Evolutionary conservation across 208 protist genomes (phyloP).

Genomic region (Lotmaria passim): DNA sequence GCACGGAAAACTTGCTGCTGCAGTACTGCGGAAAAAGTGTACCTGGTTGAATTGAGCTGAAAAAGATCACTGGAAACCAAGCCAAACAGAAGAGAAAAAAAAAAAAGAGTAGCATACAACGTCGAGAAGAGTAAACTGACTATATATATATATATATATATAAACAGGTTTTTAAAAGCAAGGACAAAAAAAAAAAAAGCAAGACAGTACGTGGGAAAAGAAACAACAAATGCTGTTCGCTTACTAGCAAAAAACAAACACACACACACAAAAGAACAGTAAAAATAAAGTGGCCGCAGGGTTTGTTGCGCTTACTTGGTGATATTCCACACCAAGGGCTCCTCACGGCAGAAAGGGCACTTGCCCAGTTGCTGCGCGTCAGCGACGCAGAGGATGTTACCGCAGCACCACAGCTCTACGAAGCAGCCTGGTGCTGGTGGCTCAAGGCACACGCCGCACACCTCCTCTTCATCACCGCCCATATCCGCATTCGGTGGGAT

Average conservation of each 20-base stretch:
- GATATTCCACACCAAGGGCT: conserved; percentile 85
- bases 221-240: too few species aligned
- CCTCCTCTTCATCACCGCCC: conserved; percentile 64
- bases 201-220: too few species aligned
- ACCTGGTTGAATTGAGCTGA: too few species aligned
- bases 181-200: background rate
- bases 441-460: conserved; percentile 89
- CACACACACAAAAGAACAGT: background rate
- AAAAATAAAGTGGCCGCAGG: background rate
- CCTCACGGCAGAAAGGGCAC: conserved; percentile 85
- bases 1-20: too few species aligned
- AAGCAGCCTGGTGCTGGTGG: conserved; percentile 50
- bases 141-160: too few species aligned
- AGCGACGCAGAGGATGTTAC: conserved; percentile 79
- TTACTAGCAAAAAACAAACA: background rate
- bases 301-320: conserved; percentile 34
- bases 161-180: conserved; percentile 25
- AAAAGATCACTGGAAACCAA: too few species aligned
- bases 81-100: too few species aligned
- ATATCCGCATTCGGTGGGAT: conserved; percentile 33
- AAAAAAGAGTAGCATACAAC: too few species aligned
- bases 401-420: conserved; percentile 85
- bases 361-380: conserved; percentile 80
- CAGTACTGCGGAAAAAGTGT: too few species aligned
- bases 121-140: too few species aligned